phyloP scores from a whole-genome alignment of 1,284 basidiomycete genomes.

The Stygiomarasmius scandens region DNA sequence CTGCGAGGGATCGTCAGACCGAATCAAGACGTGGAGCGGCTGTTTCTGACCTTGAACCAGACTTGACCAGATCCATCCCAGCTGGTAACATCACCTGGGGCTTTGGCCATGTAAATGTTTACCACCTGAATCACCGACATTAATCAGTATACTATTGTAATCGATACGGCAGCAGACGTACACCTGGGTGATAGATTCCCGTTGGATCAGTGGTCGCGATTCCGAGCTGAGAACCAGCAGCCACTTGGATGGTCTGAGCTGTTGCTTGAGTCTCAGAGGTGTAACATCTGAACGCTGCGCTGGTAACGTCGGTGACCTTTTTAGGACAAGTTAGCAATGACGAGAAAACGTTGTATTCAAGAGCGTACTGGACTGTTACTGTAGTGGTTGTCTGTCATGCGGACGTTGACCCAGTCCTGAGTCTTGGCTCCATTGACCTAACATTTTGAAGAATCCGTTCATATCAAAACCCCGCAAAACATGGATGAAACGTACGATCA shows the following conservation, averaged over 20 bases:
- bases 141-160: too few relatives aligned
- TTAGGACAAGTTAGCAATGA: too few relatives aligned
- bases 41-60: conserved; percentile 44
- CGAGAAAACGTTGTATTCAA: too few relatives aligned
- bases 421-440: conserved; percentile 40
- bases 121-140: conserved; percentile 25
- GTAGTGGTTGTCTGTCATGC: conserved; percentile 48
- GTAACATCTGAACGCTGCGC: conserved; percentile 45
- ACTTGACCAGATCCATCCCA: conserved; percentile 41
- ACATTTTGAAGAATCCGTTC: conserved; percentile 15
- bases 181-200: conserved; percentile 42
- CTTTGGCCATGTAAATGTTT: conserved; percentile 45
- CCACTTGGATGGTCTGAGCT: conserved; percentile 36
- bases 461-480: too few relatives aligned
- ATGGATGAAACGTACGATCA: background rate
- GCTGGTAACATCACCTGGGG: conserved; percentile 31
- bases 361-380: conserved; percentile 37
- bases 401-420: conserved; percentile 42
- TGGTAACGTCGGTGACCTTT: conserved; percentile 38
- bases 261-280: conserved; percentile 32
- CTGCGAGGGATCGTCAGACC: conserved; percentile 24
- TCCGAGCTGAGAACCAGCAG: conserved; percentile 37
- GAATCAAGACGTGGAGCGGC: too few relatives aligned
- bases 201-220: conserved; percentile 31
- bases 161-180: conserved; percentile 13